Conservation (phyloP, 2,329 filamentous ascomycete species). For the Apiospora aurea region DNA sequence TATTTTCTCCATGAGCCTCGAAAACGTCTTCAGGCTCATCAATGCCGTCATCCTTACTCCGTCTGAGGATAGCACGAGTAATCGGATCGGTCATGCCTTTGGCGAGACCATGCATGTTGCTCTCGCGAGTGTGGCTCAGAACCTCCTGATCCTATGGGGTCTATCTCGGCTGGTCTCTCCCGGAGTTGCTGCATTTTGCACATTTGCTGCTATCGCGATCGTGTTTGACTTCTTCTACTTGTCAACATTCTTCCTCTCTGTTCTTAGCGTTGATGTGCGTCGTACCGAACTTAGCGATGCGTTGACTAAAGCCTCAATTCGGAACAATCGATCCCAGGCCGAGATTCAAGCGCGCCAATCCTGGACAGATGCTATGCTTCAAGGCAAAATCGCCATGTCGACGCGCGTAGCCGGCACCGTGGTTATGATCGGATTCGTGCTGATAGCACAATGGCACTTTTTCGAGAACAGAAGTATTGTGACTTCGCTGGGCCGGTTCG, state of each 20-base stretch:
- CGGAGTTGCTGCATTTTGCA: slow-evolving; percentile 77
- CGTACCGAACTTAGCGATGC: slow-evolving; percentile 79
- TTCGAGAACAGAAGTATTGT: slow-evolving; percentile 64
- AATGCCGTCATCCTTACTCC: slow-evolving; percentile 79
- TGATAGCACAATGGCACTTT: slow-evolving; percentile 81
- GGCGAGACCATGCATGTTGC: slow-evolving; percentile 76
- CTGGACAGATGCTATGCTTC: slow-evolving; percentile 68
- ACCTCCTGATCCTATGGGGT: slow-evolving; percentile 69
- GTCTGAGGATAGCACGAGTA: slow-evolving; percentile 70
- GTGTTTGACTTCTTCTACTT: slow-evolving; percentile 81
- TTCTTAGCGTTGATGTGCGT: slow-evolving; percentile 80
- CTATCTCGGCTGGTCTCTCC: slow-evolving; percentile 73
- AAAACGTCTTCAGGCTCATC: slow-evolving; percentile 81
- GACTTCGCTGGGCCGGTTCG: slow-evolving; percentile 45
- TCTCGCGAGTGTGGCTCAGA: slow-evolving; percentile 72
- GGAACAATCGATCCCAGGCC: slow-evolving; percentile 38
- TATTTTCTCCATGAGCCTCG: slow-evolving; percentile 77
- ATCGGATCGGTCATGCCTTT: slow-evolving; percentile 75
- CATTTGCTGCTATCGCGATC: slow-evolving; percentile 77
- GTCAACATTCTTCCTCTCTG: slow-evolving; percentile 80
- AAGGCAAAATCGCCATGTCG: slow-evolving; percentile 71
- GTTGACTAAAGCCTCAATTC: slow-evolving; percentile 62
- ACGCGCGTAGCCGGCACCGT: slow-evolving; percentile 78
- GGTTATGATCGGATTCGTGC: slow-evolving; percentile 74
- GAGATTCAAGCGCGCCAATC: slow-evolving; percentile 47